Percentiles rank a stretch among this genome's conserved stretches.
phyloP scores from a whole-genome alignment of 148 eudicot genomes.

The Hydrangea macrophylla region DNA sequence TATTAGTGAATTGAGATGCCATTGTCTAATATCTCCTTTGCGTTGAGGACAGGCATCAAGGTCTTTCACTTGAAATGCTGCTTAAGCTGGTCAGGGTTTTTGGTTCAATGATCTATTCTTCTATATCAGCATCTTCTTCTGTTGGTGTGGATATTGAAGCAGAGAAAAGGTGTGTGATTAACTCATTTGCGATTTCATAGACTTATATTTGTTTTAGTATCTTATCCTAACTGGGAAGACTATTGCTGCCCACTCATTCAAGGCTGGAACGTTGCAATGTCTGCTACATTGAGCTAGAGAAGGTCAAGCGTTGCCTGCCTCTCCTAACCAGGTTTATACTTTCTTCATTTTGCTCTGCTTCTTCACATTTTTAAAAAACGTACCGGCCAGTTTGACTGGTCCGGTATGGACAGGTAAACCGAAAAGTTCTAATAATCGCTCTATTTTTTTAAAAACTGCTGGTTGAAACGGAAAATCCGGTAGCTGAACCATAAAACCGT shows the following conservation, averaged over 20 bases:
- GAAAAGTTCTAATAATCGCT: too few relatives aligned
- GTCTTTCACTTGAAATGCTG: slow-evolving; percentile 80
- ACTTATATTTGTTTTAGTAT: neutral
- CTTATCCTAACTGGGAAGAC: neutral
- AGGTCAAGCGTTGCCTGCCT: slow-evolving; percentile 68
- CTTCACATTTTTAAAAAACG: neutral
- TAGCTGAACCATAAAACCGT: too few relatives aligned
- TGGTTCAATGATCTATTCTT: slow-evolving; percentile 85
- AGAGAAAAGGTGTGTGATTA: slow-evolving; percentile 70
- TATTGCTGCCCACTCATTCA: slow-evolving; percentile 5
- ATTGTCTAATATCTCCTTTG: slow-evolving; percentile 1
- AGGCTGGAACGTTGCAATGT: slow-evolving; percentile 93
- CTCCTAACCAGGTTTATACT: slow-evolving; percentile 60
- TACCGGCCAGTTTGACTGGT: neutral
- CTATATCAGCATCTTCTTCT: slow-evolving; percentile 76
- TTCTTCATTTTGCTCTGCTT: slow-evolving; percentile 1
- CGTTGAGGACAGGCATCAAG: slow-evolving; percentile 72
- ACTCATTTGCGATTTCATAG: neutral
- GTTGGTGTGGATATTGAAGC: slow-evolving; percentile 99
- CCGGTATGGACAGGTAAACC: too few relatives aligned
- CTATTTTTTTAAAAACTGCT: too few relatives aligned
- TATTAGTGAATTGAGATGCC: slow-evolving; percentile 2
- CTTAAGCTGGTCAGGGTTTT: slow-evolving; percentile 83
- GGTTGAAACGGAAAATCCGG: too few relatives aligned
- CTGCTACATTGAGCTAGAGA: slow-evolving; percentile 87